phyloP scores from a whole-genome alignment of 768 basidiomycete genomes.

The Hortiboletus campestris region DNA sequence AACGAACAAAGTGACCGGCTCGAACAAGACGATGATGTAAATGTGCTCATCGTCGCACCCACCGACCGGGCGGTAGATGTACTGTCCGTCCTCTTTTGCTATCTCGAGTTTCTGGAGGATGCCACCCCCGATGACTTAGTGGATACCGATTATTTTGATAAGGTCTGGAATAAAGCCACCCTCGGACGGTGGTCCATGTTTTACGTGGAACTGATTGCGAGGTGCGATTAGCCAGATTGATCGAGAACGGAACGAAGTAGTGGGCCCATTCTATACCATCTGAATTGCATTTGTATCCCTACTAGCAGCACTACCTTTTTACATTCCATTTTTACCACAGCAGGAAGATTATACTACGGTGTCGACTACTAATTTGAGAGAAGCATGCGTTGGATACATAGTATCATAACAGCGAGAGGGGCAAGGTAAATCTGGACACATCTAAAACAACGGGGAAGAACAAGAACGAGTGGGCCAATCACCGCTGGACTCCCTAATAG shows the following conservation, averaged over 20 bases:
- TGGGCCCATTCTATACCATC: background rate
- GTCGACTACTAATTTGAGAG: no score
- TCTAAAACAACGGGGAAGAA: no score
- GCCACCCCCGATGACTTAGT: background rate
- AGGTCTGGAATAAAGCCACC: background rate
- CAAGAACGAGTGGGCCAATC: no score
- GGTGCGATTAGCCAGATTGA: background rate
- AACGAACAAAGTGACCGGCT: background rate
- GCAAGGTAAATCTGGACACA: no score
- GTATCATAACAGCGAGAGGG: no score
- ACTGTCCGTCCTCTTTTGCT: constrained; percentile 10
- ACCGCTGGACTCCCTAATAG: no score
- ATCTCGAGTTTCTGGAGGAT: constrained; percentile 12
- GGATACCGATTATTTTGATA: background rate
- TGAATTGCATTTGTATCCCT: background rate
- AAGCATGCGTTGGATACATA: no score
- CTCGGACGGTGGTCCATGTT: background rate
- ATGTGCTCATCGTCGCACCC: constrained; percentile 15
- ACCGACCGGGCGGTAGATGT: constrained; percentile 10
- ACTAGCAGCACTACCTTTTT: background rate
- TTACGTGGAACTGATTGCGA: background rate
- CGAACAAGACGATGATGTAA: background rate
- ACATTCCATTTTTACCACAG: background rate
- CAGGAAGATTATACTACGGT: background rate
- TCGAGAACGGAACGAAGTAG: background rate